A percentile compares a stretch with the other conserved stretches of the same genome.
Conservation (phyloP, 139 green algal species). For the Tetraselmis chui region DNA sequence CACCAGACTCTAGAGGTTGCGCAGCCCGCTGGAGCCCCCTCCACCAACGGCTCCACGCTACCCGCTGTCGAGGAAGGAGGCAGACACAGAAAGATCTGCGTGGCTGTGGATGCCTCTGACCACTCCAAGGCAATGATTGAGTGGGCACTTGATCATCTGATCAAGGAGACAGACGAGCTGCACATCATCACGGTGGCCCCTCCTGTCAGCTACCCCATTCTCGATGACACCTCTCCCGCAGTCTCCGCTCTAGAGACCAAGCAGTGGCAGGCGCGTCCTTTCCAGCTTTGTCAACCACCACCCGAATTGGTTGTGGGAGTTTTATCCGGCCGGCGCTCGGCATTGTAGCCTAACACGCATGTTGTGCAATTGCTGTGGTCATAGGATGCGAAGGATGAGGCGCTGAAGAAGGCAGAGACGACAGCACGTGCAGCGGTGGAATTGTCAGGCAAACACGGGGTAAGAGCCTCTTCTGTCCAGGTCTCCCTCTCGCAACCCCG, state of each 20-base stretch:
- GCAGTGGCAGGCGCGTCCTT: slow-evolving; percentile 18
- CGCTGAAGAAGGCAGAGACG: not conserved
- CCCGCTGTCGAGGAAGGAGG: slow-evolving; percentile 2
- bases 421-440: not conserved
- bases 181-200: slow-evolving; percentile 45
- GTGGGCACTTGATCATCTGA: slow-evolving; percentile 34
- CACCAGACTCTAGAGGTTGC: not conserved
- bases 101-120: slow-evolving; percentile 24
- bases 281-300: too few species aligned
- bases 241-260: slow-evolving; percentile 28
- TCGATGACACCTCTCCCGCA: slow-evolving; percentile 30
- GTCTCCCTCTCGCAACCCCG: too few species aligned
- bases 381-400: not conserved
- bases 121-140: slow-evolving; percentile 23
- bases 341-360: too few species aligned
- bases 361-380: too few species aligned
- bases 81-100: slow-evolving; percentile 24
- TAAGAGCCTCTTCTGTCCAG: too few species aligned
- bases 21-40: not conserved
- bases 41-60: not conserved
- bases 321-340: too few species aligned
- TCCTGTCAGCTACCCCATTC: slow-evolving; percentile 38
- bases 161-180: slow-evolving; percentile 35
- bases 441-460: not conserved
- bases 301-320: too few species aligned